Evolutionary conservation across 805 yeast species (phyloP).

Genomic region (Myxozyma lipomycoides): DNA sequence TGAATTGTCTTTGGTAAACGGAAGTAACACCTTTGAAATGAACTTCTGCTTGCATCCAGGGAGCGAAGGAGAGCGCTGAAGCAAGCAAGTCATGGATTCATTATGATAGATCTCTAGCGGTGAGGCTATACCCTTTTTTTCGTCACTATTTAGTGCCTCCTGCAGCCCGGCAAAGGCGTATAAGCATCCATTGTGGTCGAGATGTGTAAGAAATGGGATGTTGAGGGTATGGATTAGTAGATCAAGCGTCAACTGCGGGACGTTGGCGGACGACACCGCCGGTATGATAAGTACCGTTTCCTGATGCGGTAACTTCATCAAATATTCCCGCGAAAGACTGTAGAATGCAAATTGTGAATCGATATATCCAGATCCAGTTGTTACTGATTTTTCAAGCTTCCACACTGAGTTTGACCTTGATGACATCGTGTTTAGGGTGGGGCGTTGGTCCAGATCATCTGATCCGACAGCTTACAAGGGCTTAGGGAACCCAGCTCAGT

Average conservation of each 20-base stretch:
- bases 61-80: constrained; percentile 80
- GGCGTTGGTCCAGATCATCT: too few species aligned
- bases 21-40: constrained; percentile 48
- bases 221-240: constrained; percentile 61
- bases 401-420: too few species aligned
- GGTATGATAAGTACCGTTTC: constrained; percentile 53
- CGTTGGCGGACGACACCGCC: constrained; percentile 79
- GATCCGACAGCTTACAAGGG: too few species aligned
- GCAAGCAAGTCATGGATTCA: constrained; percentile 53
- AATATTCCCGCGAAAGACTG: too few species aligned
- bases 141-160: constrained; percentile 35
- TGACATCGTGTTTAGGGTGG: too few species aligned
- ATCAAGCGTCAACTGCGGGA: constrained; percentile 79
- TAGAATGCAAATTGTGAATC: too few species aligned
- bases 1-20: constrained; percentile 44
- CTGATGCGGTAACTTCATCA: constrained; percentile 7
- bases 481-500: too few species aligned
- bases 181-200: constrained; percentile 54
- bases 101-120: constrained; percentile 62
- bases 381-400: too few species aligned
- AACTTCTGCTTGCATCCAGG: constrained; percentile 55
- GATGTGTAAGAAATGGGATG: constrained; percentile 48
- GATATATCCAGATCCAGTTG: too few species aligned
- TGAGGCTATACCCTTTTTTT: constrained; percentile 50
- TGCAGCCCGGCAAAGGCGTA: constrained; percentile 83